Percentiles rank a stretch among this genome's conserved stretches.
Conservation (phyloP, 2,329 filamentous ascomycete species). For the Geosmithia putterillii region DNA sequence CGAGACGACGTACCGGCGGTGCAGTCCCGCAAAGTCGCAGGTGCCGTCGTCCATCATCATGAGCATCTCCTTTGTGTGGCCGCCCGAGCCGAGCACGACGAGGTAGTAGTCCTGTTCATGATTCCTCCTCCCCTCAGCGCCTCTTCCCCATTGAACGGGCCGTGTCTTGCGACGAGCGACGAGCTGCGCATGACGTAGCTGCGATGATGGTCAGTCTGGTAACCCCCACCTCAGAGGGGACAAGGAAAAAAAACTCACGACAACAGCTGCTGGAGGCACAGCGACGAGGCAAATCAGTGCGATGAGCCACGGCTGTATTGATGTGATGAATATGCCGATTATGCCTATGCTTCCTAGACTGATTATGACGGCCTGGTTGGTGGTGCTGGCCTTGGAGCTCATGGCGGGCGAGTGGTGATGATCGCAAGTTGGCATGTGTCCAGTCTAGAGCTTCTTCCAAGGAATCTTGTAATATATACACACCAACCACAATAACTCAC, state of each 20-base stretch:
- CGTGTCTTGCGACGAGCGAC: slow-evolving; percentile 6
- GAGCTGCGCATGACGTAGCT: slow-evolving; percentile 19
- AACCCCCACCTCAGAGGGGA: not conserved
- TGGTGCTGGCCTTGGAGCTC: not conserved
- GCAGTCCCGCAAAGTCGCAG: slow-evolving; percentile 35
- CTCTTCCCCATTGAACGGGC: not conserved
- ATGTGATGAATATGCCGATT: not conserved
- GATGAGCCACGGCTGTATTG: not conserved
- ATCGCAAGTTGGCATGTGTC: too few species aligned
- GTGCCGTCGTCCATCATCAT: slow-evolving; percentile 59
- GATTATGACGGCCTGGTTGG: not conserved
- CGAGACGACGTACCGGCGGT: slow-evolving; percentile 73
- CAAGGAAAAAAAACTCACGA: too few species aligned
- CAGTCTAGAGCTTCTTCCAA: too few species aligned
- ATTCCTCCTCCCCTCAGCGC: not conserved
- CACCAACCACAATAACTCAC: too few species aligned
- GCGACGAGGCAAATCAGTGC: not conserved
- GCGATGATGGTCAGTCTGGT: not conserved
- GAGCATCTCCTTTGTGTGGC: slow-evolving; percentile 92
- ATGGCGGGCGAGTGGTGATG: not conserved
- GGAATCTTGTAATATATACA: too few species aligned
- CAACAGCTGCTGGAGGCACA: not conserved
- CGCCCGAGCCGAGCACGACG: slow-evolving; percentile 81
- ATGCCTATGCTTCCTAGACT: not conserved
- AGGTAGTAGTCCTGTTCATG: slow-evolving; percentile 42